Base-by-base conservation (phyloP, 2,329 filamentous ascomycete species). In the Neopestalotiopsis sp. region DNA sequence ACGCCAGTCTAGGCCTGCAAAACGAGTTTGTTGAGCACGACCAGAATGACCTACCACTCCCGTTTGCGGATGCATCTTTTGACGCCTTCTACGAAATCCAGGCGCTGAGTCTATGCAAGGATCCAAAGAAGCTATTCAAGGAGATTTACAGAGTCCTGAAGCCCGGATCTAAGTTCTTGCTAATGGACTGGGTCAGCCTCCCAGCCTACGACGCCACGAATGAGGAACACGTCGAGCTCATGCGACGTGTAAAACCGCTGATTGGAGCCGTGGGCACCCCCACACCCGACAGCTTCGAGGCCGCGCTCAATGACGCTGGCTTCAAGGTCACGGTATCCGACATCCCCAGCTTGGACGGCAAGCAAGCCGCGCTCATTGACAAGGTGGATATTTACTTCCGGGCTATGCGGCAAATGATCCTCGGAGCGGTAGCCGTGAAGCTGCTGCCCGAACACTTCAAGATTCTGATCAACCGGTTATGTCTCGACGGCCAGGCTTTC, bases 21-120 rank as follows among this genome's bases (percentile, higher is more conserved):
- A 84, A 86, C 72, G 81, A 79, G 57, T 88, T 88, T 71, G 77
- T 86, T 68, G 80, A 83, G 40, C 82, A 83, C 72, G 85, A 87
- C 72, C 85, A 86, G 76, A 87, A 88, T 75, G 78, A 79, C 58
- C 79, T 87, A 40, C 85, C 85, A 1, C 79, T 88, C 1, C 85
- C 85, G 1, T 87, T 88, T 68, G 81, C 75, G 14, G 82, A 87
- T 70, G 76, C 75, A 32, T 80, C 78, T 57, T 86, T 88, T 73
- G 85, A 88, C 68, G 84, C 81, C 38, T 86, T 87, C 69, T 88
- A 84, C 81, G 86, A 83, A 84, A 90, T 83, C 83, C 90, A 82
- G 81, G 90, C 79, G 67, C 85, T 82, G 74, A 89, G 81, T 80
- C 84, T 82, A 38, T 86, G 84, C 79, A 85, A 84, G 70, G 84